These are phyloP conservation scores for Sideroxylon spinosum DNA, from an alignment of 179 eudicot species.

Conservation along the genomic window DNA sequence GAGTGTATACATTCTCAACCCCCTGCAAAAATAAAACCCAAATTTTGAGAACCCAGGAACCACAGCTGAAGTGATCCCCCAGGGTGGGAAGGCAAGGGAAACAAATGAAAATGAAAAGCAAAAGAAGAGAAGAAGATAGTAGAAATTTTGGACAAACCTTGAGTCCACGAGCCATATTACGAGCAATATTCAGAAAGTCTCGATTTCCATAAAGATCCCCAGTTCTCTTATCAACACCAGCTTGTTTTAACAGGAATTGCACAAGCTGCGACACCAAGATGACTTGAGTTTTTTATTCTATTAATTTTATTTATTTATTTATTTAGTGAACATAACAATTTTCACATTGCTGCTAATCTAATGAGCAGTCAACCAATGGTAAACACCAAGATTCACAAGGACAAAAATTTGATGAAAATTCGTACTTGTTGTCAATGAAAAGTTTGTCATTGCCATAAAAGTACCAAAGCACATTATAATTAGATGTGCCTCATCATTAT, in stretches of 20 bases:
- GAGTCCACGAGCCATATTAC: conserved; percentile 90
- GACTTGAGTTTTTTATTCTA: neutral
- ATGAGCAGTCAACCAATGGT: neutral
- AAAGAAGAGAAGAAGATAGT: neutral
- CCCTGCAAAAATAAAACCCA: conserved; percentile 44
- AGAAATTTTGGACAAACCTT: conserved; percentile 43
- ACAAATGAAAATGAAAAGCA: too few species aligned
- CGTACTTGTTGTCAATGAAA: neutral
- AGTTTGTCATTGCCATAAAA: neutral
- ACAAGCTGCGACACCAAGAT: conserved; percentile 58
- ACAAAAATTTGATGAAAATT: neutral
- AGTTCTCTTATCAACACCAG: conserved; percentile 82
- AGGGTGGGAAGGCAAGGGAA: neutral
- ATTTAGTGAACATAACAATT: neutral
- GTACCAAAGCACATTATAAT: neutral
- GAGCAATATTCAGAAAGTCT: conserved; percentile 79
- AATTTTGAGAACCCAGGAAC: conserved; percentile 7
- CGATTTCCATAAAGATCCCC: conserved; percentile 87
- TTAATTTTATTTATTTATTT: neutral
- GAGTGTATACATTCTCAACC: conserved; percentile 91
- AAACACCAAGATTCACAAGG: neutral
- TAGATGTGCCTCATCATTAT: neutral
- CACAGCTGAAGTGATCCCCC: neutral
- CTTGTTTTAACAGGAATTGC: conserved; percentile 87
- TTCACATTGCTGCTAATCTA: neutral